Percentiles rank a stretch among this genome's conserved stretches.
Conservation (phyloP, 495 filamentous ascomycete species). For the Polyplosphaeria fusca region DNA sequence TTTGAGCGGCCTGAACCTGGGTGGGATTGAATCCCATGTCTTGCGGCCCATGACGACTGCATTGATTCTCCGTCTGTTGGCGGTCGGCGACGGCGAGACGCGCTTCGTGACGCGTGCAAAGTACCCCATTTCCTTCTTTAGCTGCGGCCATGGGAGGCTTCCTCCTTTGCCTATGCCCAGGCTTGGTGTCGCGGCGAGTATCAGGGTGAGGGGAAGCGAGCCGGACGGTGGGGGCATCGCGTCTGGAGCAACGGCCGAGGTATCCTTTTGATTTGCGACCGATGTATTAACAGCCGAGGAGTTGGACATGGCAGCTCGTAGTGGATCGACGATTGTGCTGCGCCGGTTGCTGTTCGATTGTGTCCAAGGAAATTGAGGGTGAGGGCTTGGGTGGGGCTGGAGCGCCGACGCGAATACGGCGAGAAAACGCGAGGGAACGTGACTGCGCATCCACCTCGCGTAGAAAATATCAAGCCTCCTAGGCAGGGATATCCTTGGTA, state of each 20-base stretch:
- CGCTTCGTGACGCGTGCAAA: constrained; percentile 89
- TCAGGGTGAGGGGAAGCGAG: constrained; percentile 67
- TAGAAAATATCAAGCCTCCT: no score
- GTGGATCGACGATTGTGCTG: background rate
- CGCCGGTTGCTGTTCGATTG: background rate
- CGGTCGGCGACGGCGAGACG: constrained; percentile 28
- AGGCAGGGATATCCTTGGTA: no score
- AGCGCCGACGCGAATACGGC: background rate
- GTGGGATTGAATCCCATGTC: constrained; percentile 86
- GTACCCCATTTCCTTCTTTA: constrained; percentile 88
- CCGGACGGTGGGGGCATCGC: constrained; percentile 43
- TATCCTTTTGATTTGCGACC: background rate
- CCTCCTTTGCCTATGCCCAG: constrained; percentile 85
- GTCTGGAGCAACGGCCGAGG: background rate
- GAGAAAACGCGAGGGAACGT: constrained; percentile 7
- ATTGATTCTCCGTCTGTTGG: constrained; percentile 48
- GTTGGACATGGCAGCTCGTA: background rate
- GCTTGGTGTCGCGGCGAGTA: constrained; percentile 69
- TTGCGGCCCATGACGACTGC: constrained; percentile 96
- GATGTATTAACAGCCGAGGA: background rate
- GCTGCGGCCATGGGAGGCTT: constrained; percentile 80
- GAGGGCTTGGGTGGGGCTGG: background rate
- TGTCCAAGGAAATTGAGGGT: background rate
- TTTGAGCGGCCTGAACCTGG: constrained; percentile 70
- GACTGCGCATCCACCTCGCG: background rate